Conservation (phyloP, 768 basidiomycete genomes). For the Termitomyces sp. region DNA sequence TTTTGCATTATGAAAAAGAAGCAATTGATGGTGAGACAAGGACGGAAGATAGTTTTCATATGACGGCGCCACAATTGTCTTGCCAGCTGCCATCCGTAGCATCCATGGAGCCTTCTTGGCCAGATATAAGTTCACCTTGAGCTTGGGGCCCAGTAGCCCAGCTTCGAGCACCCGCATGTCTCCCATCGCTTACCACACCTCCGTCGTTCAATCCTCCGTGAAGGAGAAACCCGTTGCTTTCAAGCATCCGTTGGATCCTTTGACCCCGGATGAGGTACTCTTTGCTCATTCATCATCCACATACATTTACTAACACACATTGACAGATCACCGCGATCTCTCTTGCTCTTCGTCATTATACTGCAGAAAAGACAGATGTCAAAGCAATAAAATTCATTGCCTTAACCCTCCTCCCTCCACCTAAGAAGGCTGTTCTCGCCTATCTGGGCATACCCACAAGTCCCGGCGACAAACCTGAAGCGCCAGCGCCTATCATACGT, state of each 20-base stretch:
- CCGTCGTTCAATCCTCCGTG: slow-evolving; percentile 13
- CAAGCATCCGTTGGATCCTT: slow-evolving; percentile 62
- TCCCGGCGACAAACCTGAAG: slow-evolving; percentile 52
- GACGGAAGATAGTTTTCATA: not conserved
- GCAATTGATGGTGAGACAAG: not conserved
- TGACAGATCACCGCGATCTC: slow-evolving; percentile 60
- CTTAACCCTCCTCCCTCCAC: slow-evolving; percentile 60
- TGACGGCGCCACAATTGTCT: not conserved
- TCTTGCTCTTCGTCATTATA: slow-evolving; percentile 50
- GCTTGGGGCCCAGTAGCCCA: slow-evolving; percentile 11
- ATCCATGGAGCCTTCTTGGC: too few species aligned
- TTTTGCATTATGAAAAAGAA: not conserved
- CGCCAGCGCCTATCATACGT: slow-evolving; percentile 48
- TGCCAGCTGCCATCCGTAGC: not conserved
- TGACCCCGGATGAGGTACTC: slow-evolving; percentile 57
- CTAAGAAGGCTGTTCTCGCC: slow-evolving; percentile 74
- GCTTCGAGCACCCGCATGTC: slow-evolving; percentile 16
- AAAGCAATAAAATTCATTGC: slow-evolving; percentile 74
- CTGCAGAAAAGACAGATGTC: slow-evolving; percentile 45
- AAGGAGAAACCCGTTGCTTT: slow-evolving; percentile 15
- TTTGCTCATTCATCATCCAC: not conserved
- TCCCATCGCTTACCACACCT: slow-evolving; percentile 12
- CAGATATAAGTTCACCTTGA: not conserved
- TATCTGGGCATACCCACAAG: slow-evolving; percentile 67
- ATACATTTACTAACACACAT: not conserved